These are phyloP conservation scores for Pugionium dolabratum DNA, from an alignment of 345 rosid genomes.

Conservation along the genomic window DNA sequence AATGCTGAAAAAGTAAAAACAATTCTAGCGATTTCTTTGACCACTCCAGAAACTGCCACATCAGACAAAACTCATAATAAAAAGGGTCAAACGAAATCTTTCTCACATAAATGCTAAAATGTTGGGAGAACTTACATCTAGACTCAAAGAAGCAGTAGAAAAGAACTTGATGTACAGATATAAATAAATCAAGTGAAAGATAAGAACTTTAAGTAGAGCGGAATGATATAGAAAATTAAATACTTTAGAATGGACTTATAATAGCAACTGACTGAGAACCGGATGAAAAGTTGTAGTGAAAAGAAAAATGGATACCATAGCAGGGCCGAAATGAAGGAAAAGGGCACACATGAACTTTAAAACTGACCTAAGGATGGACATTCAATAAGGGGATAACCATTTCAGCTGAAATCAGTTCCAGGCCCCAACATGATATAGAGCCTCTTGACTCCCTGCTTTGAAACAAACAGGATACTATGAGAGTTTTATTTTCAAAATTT, in stretches of 20 bases:
- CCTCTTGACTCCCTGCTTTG: conserved; percentile 93
- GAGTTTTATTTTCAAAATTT: conserved; percentile 51
- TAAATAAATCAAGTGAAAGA: conserved; percentile 18
- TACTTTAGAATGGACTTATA: conserved; percentile 5
- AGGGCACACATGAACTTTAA: conserved; percentile 63
- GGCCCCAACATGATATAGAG: conserved; percentile 90
- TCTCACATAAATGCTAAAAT: conserved; percentile 14
- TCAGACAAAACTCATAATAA: background rate
- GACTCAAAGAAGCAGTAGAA: conserved; percentile 8
- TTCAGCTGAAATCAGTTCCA: conserved; percentile 96
- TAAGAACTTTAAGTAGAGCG: conserved; percentile 17
- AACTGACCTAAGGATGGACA: conserved; percentile 90
- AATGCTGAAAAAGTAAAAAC: background rate
- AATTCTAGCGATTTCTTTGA: background rate
- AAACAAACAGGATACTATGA: conserved; percentile 87
- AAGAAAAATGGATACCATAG: conserved; percentile 52
- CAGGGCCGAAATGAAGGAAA: conserved; percentile 54
- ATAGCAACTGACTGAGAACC: conserved; percentile 44
- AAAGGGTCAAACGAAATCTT: background rate
- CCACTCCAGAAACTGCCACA: background rate
- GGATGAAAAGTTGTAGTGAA: conserved; percentile 40
- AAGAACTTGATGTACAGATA: background rate
- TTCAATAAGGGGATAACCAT: conserved; percentile 74
- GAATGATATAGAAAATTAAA: conserved; percentile 35
- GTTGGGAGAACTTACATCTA: background rate